Evolutionary conservation across 2,329 filamentous ascomycete species (phyloP).

Genomic region (Ramularia endophylla): DNA sequence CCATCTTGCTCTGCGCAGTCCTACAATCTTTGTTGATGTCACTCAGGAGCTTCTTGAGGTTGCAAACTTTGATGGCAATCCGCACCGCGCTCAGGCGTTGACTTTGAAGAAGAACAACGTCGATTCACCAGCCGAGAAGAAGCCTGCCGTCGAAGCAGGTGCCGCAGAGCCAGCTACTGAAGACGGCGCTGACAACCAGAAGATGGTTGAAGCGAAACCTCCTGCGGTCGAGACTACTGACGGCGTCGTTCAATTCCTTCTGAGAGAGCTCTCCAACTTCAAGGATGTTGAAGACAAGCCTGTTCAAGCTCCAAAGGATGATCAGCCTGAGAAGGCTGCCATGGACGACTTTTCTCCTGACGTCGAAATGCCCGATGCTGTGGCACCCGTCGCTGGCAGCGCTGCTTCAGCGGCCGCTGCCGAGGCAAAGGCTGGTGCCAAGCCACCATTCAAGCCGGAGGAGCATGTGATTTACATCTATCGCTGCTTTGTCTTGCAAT

Average conservation of each 20-base stretch:
- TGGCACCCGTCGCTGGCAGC: conserved; percentile 10
- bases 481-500: conserved; percentile 89
- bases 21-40: conserved; percentile 79
- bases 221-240: conserved; percentile 89
- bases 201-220: conserved; percentile 65
- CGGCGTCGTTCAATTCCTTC: conserved; percentile 88
- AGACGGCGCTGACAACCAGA: conserved; percentile 41
- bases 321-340: conserved; percentile 36
- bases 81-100: conserved; percentile 48
- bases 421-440: conserved; percentile 57
- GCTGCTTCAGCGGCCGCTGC: conserved; percentile 25
- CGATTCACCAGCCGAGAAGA: conserved; percentile 2
- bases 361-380: conserved; percentile 45
- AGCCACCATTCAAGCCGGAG: conserved; percentile 78
- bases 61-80: conserved; percentile 51
- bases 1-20: conserved; percentile 72
- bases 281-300: conserved; percentile 88
- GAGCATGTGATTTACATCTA: conserved; percentile 97
- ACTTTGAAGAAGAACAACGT: conserved; percentile 44
- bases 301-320: conserved; percentile 37
- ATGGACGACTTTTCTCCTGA: conserved; percentile 37
- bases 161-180: conserved; percentile 1
- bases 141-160: neutral
- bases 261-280: conserved; percentile 88
- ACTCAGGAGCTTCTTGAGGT: conserved; percentile 80